Base-by-base conservation (phyloP, 2,329 filamentous ascomycete genomes). In the Chrysosporium keratinophilum region DNA sequence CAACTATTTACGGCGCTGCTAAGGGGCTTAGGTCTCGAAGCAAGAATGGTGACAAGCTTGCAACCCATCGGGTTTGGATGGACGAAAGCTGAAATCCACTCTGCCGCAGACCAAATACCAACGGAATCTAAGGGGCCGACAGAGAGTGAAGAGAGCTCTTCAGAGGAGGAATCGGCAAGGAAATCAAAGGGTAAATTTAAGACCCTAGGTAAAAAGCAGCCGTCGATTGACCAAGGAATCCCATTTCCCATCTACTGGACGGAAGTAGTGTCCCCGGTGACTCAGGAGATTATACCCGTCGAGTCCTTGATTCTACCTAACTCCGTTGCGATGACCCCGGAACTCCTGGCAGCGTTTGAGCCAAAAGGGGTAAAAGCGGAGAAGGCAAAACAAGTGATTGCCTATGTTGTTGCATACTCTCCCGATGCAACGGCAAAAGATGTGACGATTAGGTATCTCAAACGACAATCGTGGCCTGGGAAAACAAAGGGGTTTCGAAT, bases 191-290 rank as follows among this genome's bases (percentile, higher is more conserved):
- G 69, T 67, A 39, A 62, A 61, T 5, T 65, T 63, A 47, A 76
- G n/a, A 37, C 19, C 31, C 33, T n/a, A n/a, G 34, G 28, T 5
- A 49, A 42, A 14, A 15, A 17, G 10, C 19, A n/a, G 37, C 23
- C 41, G 75, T 55, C 75, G 77, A 52, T 37, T 87, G 88, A 95
- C 61, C 76, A 78, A 17, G 89, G 95, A 60, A 75, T 96, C 28
- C 80, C 83, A 1, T 93, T 84, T 59, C 90, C 93, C 1, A 85
- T 87, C 49, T 97, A 97, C 67, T 98, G 93, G 93, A 85, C 86
- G 0, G 93, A 98, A 67, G 85, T 87, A 2, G 75, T 93, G 1
- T 96, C 90, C 0, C 85, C 88, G 1, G 76, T 88, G 2, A 91
- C 87, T 0, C 81, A 87, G 52, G 87, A 81, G 47, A 89, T 86